These are phyloP conservation scores for Licmophora abbreviata DNA, from an alignment of 108 stramenopile genomes.

Conservation along the genomic window DNA sequence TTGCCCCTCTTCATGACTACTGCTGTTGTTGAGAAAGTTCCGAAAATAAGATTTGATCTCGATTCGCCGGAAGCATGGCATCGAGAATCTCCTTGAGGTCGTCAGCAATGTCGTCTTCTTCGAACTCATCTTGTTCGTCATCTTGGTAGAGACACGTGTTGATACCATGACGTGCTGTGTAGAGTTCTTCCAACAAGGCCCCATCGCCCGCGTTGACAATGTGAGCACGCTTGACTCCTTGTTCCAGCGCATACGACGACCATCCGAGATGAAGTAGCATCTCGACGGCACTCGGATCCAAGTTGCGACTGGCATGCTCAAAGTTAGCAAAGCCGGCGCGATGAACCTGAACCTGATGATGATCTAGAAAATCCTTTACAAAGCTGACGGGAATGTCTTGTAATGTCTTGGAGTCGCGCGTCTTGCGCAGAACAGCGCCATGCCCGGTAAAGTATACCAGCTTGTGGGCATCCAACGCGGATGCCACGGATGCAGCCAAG, in stretches of 20 bases:
- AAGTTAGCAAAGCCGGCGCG: constrained; percentile 16
- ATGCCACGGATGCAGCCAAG: constrained; percentile 46
- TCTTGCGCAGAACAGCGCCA: constrained; percentile 30
- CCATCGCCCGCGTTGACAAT: constrained; percentile 51
- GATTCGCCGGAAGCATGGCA: too few species aligned
- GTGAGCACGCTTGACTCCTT: constrained; percentile 57
- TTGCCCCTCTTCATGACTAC: too few species aligned
- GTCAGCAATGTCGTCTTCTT: too few species aligned
- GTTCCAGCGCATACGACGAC: constrained; percentile 43
- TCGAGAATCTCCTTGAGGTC: too few species aligned
- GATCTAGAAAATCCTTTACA: constrained; percentile 11
- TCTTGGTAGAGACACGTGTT: constrained; percentile 55
- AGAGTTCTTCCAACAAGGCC: constrained; percentile 50
- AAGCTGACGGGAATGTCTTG: constrained; percentile 30
- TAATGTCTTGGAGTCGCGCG: constrained; percentile 10
- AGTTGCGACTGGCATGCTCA: constrained; percentile 6
- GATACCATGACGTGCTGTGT: constrained; percentile 42
- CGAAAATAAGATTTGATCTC: too few species aligned
- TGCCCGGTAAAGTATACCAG: constrained; percentile 44
- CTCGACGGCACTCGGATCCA: constrained; percentile 7
- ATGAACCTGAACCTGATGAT: constrained; percentile 12
- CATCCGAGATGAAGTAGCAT: constrained; percentile 49
- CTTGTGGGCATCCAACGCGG: constrained; percentile 37
- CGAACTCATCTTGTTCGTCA: constrained; percentile 11
- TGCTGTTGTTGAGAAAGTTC: too few species aligned